Evolutionary conservation across 2,329 filamentous ascomycete species (phyloP), one percentile per base, ranked within the genome.

Genomic region (Anisogramma anomala): DNA sequence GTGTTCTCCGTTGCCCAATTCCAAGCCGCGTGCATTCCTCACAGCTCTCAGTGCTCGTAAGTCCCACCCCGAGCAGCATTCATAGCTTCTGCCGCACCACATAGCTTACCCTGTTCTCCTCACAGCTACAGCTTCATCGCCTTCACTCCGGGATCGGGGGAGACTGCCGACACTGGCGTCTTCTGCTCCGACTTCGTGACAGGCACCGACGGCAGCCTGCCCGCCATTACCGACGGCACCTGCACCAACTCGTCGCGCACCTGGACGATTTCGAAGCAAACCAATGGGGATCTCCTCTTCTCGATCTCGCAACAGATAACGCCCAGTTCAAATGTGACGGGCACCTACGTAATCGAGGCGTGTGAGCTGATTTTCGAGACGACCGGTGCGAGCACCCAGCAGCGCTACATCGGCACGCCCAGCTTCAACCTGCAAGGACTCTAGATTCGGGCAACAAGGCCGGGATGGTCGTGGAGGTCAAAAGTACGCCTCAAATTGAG

Each of bases 211-310:
- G 50, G 51, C 43, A 43, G 39, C n/a, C 52, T 61, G n/a, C 58
- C 58, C 37, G 42, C 53, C 14, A 50, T 61, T 48, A 44, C 46
- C 39, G 48, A 54, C 3, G 58, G 48, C 34, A 28, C 48, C 15
- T 60, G 58, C 51, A 27, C 39, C 3, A 15, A 52, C 3, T 59
- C 58, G 5, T 53, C 55, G 20, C 52, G 56, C 15, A 56, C 53
- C 23, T 61, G 53, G 43, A 46, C 47, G 40, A 30, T 61, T 27
- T 28, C 35, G 42, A 50, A 50, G 36, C 23, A 42, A 39, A 34
- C 37, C 31, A 37, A 18, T 10, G 49, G 46, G 13, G 57, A 56
- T 26, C 46, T 59, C 22, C 42, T 45, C 37, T 32, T 61, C 28
- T 42, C 41, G 10, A 51, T 60, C 47, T 47, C 49, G 8, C 51